Evolutionary conservation across 1,284 basidiomycete genomes (phyloP), one percentile per base, ranked within the genome.

Genomic region (Tilletia indica): DNA sequence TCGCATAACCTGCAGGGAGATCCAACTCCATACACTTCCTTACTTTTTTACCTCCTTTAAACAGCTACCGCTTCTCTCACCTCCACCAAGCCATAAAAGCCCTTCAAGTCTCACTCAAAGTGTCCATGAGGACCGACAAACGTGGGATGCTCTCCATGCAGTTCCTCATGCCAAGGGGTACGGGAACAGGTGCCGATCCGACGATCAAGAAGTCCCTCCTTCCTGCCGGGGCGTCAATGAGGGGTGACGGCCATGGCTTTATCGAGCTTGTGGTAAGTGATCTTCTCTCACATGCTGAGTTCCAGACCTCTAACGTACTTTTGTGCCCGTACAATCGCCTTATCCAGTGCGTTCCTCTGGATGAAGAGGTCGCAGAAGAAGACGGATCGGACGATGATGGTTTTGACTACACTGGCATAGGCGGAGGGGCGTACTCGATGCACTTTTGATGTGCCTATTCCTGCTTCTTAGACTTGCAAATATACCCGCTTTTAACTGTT

Each of bases 71-170:
- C 45, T 79, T 76, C 34, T 72, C 70, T 1, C 67, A 77, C 36
- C 70, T 79, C 36, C 72, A 72, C 9, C 72, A 74, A 14, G 78
- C 77, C 68, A 74, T 78, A 61, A 73, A 75, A 1, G 78, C 79
- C 6, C 70, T 78, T 2, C 75, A 73, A 9, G 72, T 73, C 8
- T 80, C 79, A 1, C 69, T 77, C 67, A 82, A 82, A 69, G 79
- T 79, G 0, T 80, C 78, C 0, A 58, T 82, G 3, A 73, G 80
- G 16, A 77, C 73, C 70, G 80, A 82, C 68, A 72, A 77, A n/a
- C 70, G 72, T 1, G 80, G 79, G 4, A 73, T 82, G 54, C 75
- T 80, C 11, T 80, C 79, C 70, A 73, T 78, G 31, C 80, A 82
- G 56, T 82, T 80, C 66, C 77, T 80, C 77, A 77, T 82, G 70